Evolutionary conservation across 164 flowering plant genomes (phyloP).

Genomic region (Magnolia kwangsiensis): DNA sequence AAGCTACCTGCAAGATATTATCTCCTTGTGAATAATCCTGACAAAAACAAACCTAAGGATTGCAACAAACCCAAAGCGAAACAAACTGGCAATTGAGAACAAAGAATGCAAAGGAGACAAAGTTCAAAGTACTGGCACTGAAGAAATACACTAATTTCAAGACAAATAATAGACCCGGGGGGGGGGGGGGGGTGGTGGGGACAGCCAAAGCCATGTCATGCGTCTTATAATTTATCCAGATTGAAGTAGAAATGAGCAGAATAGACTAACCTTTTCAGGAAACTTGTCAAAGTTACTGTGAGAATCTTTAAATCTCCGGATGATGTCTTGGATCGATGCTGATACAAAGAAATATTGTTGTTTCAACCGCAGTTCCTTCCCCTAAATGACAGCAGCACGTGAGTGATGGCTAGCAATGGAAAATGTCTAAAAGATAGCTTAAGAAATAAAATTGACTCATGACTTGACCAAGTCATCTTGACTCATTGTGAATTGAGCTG

Average conservation of each 20-base stretch:
- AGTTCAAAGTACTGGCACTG: not conserved
- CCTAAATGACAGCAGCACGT: conserved; percentile 28
- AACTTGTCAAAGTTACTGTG: conserved; percentile 41
- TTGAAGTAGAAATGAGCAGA: not conserved
- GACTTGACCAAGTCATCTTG: not conserved
- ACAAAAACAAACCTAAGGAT: not conserved
- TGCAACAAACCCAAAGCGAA: not conserved
- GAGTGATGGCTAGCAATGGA: not conserved
- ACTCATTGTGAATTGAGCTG: not conserved
- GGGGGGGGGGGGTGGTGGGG: too few relatives aligned
- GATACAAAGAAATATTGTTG: conserved; percentile 65
- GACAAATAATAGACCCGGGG: too few relatives aligned
- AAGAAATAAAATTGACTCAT: too few relatives aligned
- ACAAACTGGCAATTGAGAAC: not conserved
- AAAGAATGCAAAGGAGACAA: not conserved
- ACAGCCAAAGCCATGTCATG: not conserved
- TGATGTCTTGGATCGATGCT: conserved; percentile 59
- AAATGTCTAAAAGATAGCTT: not conserved
- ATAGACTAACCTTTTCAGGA: conserved; percentile 41
- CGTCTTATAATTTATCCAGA: not conserved
- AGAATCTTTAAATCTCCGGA: conserved; percentile 49
- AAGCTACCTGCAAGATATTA: conserved; percentile 37
- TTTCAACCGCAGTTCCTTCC: conserved; percentile 58
- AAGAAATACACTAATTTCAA: not conserved
- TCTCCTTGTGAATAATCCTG: not conserved